Evolutionary conservation across 352 stramenopile genomes (phyloP), one percentile per base, ranked within the genome.

Genomic region (Pythium pectinolyticum): DNA sequence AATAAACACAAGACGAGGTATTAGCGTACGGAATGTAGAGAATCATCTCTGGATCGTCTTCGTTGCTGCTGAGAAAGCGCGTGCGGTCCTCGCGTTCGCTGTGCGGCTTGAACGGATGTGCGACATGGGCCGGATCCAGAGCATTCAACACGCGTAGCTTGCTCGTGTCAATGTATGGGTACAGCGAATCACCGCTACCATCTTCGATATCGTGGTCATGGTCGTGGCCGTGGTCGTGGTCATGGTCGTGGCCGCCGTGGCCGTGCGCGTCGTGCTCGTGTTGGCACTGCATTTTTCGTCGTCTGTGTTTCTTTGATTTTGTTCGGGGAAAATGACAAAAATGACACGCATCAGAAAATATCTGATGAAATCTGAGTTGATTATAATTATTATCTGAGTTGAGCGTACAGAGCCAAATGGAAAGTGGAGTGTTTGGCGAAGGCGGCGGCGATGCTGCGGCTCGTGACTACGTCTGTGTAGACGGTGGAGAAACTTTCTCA

Each of bases 1-100:
- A n/a, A n/a, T n/a, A n/a, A n/a, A n/a, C n/a, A n/a, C n/a, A n/a
- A n/a, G n/a, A n/a, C n/a, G n/a, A n/a, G n/a, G n/a, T n/a, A n/a
- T n/a, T n/a, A n/a, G n/a, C 74, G 47, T 63, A 88, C 62, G 86
- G 84, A 51, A 94, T 86, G 63, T 78, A 93, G 30, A 95, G 45
- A 47, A 95, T 89, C 64, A 95, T 74, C 66, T 95, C 86, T 4
- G 86, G 84, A 56, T 95, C 86, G 59, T 88, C 84, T 14, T 92
- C 80, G 61, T 94, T 90, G 76, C 81, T 92, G 43, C 69, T 62
- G 39, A 95, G 66, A 56, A 82, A 89, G 45, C 77, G 80, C 27
- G 73, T 79, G 63, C 68, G 83, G 43, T 91, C 81, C 15, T 79
- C 72, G 55, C 86, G 84, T 20, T 92, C 78, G 64, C 89, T 74